Conservation (phyloP, 495 filamentous ascomycete species). For the Hypoxylon fragiforme region DNA sequence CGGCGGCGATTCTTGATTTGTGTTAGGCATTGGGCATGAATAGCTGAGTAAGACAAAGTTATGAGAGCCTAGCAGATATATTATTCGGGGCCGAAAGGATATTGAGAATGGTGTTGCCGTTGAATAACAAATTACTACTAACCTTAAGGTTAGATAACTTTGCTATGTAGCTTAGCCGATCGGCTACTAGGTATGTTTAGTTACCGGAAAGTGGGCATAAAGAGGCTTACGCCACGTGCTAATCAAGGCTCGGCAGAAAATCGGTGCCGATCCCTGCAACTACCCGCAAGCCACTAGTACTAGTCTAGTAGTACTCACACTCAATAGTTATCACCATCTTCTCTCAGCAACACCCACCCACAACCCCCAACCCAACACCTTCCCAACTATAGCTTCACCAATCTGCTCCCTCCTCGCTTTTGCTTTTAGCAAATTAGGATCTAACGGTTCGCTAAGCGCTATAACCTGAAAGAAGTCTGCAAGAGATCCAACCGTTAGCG, state of each 20-base stretch:
- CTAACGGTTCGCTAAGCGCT: conserved; percentile 47
- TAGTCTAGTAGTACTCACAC: neutral
- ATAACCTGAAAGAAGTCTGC: conserved; percentile 53
- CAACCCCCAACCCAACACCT: conserved; percentile 55
- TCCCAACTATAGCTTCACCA: conserved; percentile 45
- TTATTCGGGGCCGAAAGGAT: conserved; percentile 12
- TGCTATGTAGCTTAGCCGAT: conserved; percentile 19
- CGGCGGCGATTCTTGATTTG: conserved; percentile 25
- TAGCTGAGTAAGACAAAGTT: neutral
- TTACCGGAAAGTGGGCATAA: neutral
- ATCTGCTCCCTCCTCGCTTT: conserved; percentile 48
- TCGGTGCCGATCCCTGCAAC: conserved; percentile 27
- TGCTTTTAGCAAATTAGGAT: conserved; percentile 37
- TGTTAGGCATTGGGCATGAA: conserved; percentile 33
- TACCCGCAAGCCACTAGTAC: neutral
- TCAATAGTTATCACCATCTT: conserved; percentile 31
- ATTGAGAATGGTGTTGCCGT: conserved; percentile 7
- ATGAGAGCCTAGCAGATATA: neutral
- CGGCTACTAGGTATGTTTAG: conserved; percentile 15
- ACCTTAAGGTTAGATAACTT: neutral
- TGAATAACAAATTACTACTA: no score
- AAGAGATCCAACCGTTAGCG: neutral
- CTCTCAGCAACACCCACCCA: conserved; percentile 56
- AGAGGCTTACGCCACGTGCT: conserved; percentile 21
- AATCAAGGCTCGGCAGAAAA: conserved; percentile 19